Percentiles rank a stretch among this genome's conserved stretches.
phyloP scores from a whole-genome alignment of 352 stramenopile genomes.

The Globisporangium cystogenes region DNA sequence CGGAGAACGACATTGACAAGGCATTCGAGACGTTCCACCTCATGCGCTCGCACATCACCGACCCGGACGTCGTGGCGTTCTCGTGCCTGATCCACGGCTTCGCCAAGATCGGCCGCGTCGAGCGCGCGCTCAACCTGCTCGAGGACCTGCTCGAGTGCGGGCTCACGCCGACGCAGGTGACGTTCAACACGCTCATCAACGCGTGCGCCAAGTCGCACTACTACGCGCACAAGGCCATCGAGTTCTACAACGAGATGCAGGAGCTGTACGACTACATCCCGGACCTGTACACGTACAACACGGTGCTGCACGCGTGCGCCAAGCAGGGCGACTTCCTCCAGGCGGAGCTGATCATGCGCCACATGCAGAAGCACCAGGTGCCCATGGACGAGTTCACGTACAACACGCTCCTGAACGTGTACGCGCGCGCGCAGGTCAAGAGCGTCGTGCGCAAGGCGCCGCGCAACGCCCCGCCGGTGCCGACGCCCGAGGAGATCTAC shows the following conservation, averaged over 20 bases:
- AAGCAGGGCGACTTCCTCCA: conserved; percentile 75
- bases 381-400: conserved; percentile 62
- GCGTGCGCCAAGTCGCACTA: conserved; percentile 82
- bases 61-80: conserved; percentile 70
- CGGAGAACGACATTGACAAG: conserved; percentile 66
- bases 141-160: conserved; percentile 72
- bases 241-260: conserved; percentile 87
- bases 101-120: conserved; percentile 66
- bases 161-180: conserved; percentile 62
- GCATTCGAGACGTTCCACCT: conserved; percentile 83
- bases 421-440: conserved; percentile 67
- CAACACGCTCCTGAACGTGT: conserved; percentile 77
- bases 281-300: conserved; percentile 74
- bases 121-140: conserved; percentile 67
- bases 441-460: conserved; percentile 61
- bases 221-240: conserved; percentile 77
- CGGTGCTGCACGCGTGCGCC: conserved; percentile 67
- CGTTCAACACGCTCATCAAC: conserved; percentile 77
- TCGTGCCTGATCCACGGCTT: conserved; percentile 70
- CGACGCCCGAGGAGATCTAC: conserved; percentile 44
- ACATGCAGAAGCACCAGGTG: conserved; percentile 67
- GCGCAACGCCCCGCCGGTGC: conserved; percentile 37
- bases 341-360: conserved; percentile 64
- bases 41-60: conserved; percentile 66
- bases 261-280: conserved; percentile 81